Evolutionary conservation across 2,329 filamentous ascomycete species (phyloP), one percentile per base, ranked within the genome.

Genomic region (Fusarium nodosum): DNA sequence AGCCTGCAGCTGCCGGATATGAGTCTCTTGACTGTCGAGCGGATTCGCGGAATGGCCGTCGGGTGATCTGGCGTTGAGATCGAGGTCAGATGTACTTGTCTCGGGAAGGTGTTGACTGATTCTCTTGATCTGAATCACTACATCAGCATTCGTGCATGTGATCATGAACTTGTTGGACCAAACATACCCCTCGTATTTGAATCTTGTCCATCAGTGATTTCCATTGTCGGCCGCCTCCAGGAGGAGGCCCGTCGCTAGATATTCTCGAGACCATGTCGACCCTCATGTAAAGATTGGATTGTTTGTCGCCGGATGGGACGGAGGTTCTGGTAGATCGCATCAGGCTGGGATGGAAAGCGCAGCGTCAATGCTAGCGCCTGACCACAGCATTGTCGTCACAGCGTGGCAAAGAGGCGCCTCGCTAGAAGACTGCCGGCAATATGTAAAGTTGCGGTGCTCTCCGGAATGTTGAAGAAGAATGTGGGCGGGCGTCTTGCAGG

Each of bases 1-100:
- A 26, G 72, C 62, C 15, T 79, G 77, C 4, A 82, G 75, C 55
- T 80, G 79, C 20, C 79, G 77, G 31, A 76, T 75, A 60, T 75
- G 78, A 39, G 71, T 73, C 48, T 81, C 78, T 41, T 76, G 73
- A 8, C 63, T 64, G 16, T 80, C 75, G 51, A 77, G 65, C 12
- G 72, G 47, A 26, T 64, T 74, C 33, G 73, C 46, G 15, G 73
- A 71, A 48, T 72, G 68, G 36, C 71, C 64, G 10, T 78, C 75
- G 34, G 70, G 55, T 4, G 70, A 67, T 22, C 64, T 69, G 13
- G 72, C 67, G 12, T 72, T 66, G n/a, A 75, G 67, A 20, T 75
- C 72, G 31, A 74, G 68, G 42, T 79, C 77, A 57, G 70, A 72
- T 31, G 70, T 60, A 30, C 77, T 76, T 9, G 60, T 60, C 34